Evolutionary conservation across 306 rosid genomes (phyloP), one percentile per base, ranked within the genome.

Genomic region (Gynostemma pentaphyllum): DNA sequence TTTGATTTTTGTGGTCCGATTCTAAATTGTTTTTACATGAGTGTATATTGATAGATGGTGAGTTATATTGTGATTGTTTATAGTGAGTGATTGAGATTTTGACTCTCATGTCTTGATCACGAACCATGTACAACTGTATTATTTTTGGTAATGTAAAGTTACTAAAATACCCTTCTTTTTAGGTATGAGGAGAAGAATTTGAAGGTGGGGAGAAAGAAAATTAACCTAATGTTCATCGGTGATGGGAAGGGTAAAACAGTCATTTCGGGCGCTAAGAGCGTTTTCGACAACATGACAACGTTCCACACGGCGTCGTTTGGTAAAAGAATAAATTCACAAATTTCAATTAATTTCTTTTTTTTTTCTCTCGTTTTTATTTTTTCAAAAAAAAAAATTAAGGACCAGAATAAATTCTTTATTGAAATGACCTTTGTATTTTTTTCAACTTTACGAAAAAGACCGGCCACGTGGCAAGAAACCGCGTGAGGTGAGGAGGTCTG

Each of bases 241-340:
- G 99, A 88, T 2, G 99, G 99, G 22, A 83, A 60, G 82, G 99
- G 86, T 21, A 76, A 68, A 28, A 88, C 99, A 0, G 69, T 81
- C 40, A 88, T 94, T 12, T 68, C 97, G 0, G 99, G 99, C 0
- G 74, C 79, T 0, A 88, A 28, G 56, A 94, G 70, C 63, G 66
- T 78, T 10, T 0, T 0, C 9, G 42, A 79, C 0, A 60, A 40
- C 4, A 5, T 75, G 24, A 94, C 99, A n/a, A 94, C 99, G 24
- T 94, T 94, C 71, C 99, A 86, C 89, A 94, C 85, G 0, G 99
- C 99, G 4, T 62, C 89, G 6, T 94, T 94, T 7, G 99, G 99
- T 94, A 83, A 79, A 12, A 15, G 32, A n/a, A 22, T 22, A 30
- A 7, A 5, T 9, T 62, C 13, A 36, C 6, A 8, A 21, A 2